Base-by-base conservation (phyloP, 2,329 filamentous ascomycete genomes). In the Lasiodiplodia citricola region DNA sequence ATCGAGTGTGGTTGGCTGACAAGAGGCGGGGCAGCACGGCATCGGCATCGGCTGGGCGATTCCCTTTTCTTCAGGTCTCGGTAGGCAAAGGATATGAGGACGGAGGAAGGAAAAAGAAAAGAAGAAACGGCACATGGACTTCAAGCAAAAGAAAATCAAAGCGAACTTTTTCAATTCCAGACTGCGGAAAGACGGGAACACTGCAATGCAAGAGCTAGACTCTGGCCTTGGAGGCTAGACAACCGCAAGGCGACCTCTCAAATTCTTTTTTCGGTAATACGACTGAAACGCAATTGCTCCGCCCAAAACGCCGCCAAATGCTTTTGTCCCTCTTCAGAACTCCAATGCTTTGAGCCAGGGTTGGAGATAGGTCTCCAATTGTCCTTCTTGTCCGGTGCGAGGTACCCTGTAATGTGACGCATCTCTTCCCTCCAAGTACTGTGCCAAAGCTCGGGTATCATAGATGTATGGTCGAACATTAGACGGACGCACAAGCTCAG, bases 291-390 rank as follows among this genome's bases (percentile, higher is more conserved):
- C 44, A 47, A 21, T 21, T 47, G 7, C 44, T 10, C n/a, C 44
- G 44, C 54, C 35, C 16, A 11, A 51, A 58, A 60, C 65, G 65
- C 65, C 65, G 55, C 65, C 55, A 31, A n/a, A 67, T 67, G 65
- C 65, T 60, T 52, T 41, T 58, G 41, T 35, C 16, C 54, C 54
- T 25, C 50, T 50, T 50, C 14, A 23, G 28, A 51, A 62, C 41
- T 62, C 58, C 58, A 62, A n/a, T 62, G 28, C 58, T 50, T 51
- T 62, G 41, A 28, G 16, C 11, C 23, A 28, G 8, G 57, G 4
- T n/a, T 23, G 25, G 35, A 41, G 11, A 50, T 50, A n/a, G 8
- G 16, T 18, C 23, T 28, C 14, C 37, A 3, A 14, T 44, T 28
- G 13, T 47, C 56, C 37, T 41, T 25, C 38, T 47, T 18, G 13